A percentile compares a stretch with the other conserved stretches of the same genome.
phyloP scores from a whole-genome alignment of 176 grass and related monocot genomes.

The Rhipidocladum racemiflorum region DNA sequence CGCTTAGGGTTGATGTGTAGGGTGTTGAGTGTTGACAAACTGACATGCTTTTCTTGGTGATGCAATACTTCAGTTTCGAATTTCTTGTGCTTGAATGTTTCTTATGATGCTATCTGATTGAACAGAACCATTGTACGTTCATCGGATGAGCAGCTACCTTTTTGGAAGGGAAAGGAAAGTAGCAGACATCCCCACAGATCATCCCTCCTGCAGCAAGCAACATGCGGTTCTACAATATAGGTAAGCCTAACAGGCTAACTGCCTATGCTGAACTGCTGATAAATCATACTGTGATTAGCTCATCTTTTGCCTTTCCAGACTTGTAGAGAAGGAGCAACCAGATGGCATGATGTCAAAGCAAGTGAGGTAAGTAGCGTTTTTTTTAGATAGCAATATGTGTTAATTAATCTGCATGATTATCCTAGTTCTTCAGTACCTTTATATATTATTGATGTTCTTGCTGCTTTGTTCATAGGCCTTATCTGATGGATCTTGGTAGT shows the following conservation, averaged over 20 bases:
- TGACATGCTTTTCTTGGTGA: constrained; percentile 12
- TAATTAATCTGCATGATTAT: neutral
- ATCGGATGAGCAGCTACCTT: constrained; percentile 85
- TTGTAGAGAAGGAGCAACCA: constrained; percentile 86
- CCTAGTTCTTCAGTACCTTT: neutral
- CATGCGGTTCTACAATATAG: constrained; percentile 65
- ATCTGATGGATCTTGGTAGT: constrained; percentile 93
- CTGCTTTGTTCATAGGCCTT: constrained; percentile 56
- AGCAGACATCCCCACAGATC: constrained; percentile 88
- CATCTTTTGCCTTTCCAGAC: constrained; percentile 42
- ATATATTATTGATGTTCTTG: constrained; percentile 2
- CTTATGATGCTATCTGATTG: constrained; percentile 25
- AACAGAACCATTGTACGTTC: constrained; percentile 88
- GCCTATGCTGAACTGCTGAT: neutral
- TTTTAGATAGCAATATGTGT: neutral
- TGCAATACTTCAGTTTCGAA: neutral
- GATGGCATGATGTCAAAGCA: constrained; percentile 84
- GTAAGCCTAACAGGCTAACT: constrained; percentile 11
- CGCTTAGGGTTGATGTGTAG: neutral
- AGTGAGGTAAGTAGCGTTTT: constrained; percentile 58
- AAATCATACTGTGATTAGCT: constrained; percentile 28
- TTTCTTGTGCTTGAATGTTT: neutral
- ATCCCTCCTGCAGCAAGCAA: constrained; percentile 97
- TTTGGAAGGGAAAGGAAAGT: constrained; percentile 97
- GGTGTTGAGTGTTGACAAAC: neutral